Evolutionary conservation across 495 filamentous ascomycete species (phyloP), one percentile per base, ranked within the genome.

Genomic region (Lophiotrema nucula): DNA sequence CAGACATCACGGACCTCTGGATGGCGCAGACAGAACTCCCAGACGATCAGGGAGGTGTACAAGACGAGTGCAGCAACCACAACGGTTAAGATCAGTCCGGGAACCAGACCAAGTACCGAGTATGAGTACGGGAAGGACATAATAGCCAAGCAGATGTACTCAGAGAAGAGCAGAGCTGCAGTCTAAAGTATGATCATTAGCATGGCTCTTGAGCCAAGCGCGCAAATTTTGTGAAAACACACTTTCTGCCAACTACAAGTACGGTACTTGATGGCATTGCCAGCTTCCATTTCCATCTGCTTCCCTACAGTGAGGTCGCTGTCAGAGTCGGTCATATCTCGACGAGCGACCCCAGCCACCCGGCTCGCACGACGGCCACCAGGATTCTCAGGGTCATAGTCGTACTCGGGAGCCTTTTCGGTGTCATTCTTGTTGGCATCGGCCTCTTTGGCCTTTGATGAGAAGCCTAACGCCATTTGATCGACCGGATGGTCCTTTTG

Each of bases 91-190:
- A 95, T 92, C 57, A 95, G 69, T 38, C 89, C 89, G 0, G 90
- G 90, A n/a, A 93, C 88, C 23, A 95, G 79, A 10, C 90, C 90
- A 19, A 95, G 79, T 31, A 90, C 76, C 6, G 89, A 89, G 73
- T 95, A 95, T 0, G 89, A 92, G 77, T 86, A 93, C 1, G 90
- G 90, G 67, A 95, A 95, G 19, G 88, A 92, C 90, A 95, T 95
- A 66, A 95, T 95, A 33, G 90, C 89, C 76, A 95, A 71, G 73
- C 89, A 95, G 47, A 95, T 95, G 65, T 95, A 95, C 72, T 95
- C 90, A 8, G 88, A 89, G 72, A 95, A 93, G 47, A 95, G 82
- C 59, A 95, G 70, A 11, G 87, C 89, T 3, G 89, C 88, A 47
- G 89, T 95, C 87, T 91, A 53, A 47, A 10, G 15, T 15, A 11